phyloP scores from a whole-genome alignment of 495 filamentous ascomycete species.

The Schizothecium vesticola region DNA sequence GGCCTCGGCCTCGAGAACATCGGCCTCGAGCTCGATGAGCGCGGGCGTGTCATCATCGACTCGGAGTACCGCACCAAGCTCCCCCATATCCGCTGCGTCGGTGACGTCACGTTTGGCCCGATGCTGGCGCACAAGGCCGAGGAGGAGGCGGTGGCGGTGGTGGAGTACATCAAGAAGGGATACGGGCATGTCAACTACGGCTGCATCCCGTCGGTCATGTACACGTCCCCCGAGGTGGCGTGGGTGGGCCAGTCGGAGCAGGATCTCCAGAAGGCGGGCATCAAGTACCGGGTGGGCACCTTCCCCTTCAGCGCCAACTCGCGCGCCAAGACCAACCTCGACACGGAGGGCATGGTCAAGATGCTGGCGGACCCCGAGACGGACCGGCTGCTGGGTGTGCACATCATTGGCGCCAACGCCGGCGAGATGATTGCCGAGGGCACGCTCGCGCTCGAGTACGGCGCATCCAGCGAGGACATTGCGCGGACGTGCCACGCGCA shows the following conservation, averaged over 20 bases:
- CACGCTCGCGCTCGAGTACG: constrained; percentile 92
- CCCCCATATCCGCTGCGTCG: constrained; percentile 92
- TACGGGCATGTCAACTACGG: constrained; percentile 99
- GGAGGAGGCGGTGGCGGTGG: constrained; percentile 89
- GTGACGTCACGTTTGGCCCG: constrained; percentile 94
- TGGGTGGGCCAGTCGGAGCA: constrained; percentile 99
- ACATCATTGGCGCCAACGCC: constrained; percentile 93
- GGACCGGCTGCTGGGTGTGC: constrained; percentile 87
- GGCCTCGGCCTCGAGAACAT: constrained; percentile 90
- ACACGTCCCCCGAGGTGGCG: constrained; percentile 96
- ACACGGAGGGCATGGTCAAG: constrained; percentile 95
- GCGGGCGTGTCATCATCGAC: constrained; percentile 92
- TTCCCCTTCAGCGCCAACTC: constrained; percentile 99
- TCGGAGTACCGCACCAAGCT: constrained; percentile 97
- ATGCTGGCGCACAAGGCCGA: constrained; percentile 99
- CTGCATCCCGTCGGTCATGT: constrained; percentile 97
- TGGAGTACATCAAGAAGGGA: constrained; percentile 96
- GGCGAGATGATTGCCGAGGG: constrained; percentile 99
- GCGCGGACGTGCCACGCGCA: constrained; percentile 94
- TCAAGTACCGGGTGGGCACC: constrained; percentile 84
- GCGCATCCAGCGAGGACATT: constrained; percentile 90
- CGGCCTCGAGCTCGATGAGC: constrained; percentile 89
- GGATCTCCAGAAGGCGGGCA: constrained; percentile 81
- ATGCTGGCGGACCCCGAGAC: constrained; percentile 96
- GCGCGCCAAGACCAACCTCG: constrained; percentile 96